Evolutionary conservation across 352 stramenopile genomes (phyloP).

Genomic region (Globisporangium rhizosaccharum): DNA sequence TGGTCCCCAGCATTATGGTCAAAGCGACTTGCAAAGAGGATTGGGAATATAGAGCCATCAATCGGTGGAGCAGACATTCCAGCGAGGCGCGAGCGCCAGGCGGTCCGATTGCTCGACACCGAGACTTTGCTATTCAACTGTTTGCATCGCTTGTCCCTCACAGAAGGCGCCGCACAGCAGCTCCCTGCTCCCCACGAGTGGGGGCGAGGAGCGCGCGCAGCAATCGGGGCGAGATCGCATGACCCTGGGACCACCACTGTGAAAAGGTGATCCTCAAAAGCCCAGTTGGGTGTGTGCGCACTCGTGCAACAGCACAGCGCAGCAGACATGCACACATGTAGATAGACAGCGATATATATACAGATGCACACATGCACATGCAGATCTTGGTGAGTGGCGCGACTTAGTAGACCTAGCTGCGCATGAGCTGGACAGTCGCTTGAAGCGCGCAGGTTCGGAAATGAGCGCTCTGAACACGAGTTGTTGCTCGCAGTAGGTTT

Average conservation of each 20-base stretch:
- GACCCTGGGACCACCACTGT: conserved; percentile 83
- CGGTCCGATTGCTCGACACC: conserved; percentile 85
- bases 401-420: too few relatives aligned
- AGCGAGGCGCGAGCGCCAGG: conserved; percentile 30
- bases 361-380: not conserved
- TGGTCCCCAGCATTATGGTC: conserved; percentile 88
- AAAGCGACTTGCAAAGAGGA: conserved; percentile 85
- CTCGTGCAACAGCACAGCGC: too few relatives aligned
- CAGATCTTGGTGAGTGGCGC: not conserved
- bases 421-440: too few relatives aligned
- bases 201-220: conserved; percentile 11
- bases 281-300: conserved; percentile 76
- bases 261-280: conserved; percentile 79
- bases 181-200: conserved; percentile 8
- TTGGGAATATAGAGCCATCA: conserved; percentile 91
- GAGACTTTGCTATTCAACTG: conserved; percentile 88
- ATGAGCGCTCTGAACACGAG: not conserved
- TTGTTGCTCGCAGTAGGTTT: not conserved
- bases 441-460: conserved; percentile 3
- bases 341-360: not conserved
- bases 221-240: conserved; percentile 74
- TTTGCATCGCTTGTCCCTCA: conserved; percentile 89
- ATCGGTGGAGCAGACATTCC: conserved; percentile 82
- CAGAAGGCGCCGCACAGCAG: conserved; percentile 24
- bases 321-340: conserved; percentile 5